Conservation (phyloP, 2,329 filamentous ascomycete species). For the Claviceps arundinis region DNA sequence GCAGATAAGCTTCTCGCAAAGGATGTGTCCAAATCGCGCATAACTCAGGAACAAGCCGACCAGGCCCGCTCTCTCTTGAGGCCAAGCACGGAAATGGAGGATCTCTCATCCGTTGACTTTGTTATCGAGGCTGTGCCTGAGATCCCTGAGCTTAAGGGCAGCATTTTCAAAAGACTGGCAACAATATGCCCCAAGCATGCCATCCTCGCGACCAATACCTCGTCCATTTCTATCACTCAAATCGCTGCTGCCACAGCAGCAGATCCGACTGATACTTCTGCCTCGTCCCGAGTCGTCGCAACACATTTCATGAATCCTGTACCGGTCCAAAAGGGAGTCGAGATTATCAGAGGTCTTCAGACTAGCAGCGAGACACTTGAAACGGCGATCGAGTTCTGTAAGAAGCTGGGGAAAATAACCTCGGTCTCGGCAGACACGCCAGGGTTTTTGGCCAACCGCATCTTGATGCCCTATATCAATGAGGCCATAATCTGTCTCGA, state of each 20-base stretch:
- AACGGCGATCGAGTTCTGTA: slow-evolving; percentile 73
- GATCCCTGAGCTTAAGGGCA: slow-evolving; percentile 73
- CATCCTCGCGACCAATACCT: slow-evolving; percentile 93
- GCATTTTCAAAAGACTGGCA: slow-evolving; percentile 75
- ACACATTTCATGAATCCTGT: slow-evolving; percentile 99
- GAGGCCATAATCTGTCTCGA: slow-evolving; percentile 94
- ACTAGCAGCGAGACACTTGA: slow-evolving; percentile 73
- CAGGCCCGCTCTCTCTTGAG: slow-evolving; percentile 56
- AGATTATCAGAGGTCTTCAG: slow-evolving; percentile 91
- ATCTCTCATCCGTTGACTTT: slow-evolving; percentile 77
- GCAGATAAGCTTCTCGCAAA: slow-evolving; percentile 85
- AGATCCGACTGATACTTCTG: slow-evolving; percentile 67
- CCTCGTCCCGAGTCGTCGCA: slow-evolving; percentile 76
- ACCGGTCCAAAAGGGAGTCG: slow-evolving; percentile 89
- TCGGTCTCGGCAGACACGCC: slow-evolving; percentile 81
- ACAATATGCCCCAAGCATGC: slow-evolving; percentile 71
- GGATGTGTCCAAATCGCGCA: slow-evolving; percentile 75
- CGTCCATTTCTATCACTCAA: slow-evolving; percentile 93
- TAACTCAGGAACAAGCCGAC: slow-evolving; percentile 71
- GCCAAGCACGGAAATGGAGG: slow-evolving; percentile 59
- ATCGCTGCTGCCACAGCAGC: slow-evolving; percentile 78
- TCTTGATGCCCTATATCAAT: slow-evolving; percentile 99
- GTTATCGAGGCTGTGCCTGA: slow-evolving; percentile 96
- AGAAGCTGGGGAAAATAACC: slow-evolving; percentile 83
- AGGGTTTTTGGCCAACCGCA: slow-evolving; percentile 90